Evolutionary conservation across 2,329 filamentous ascomycete species (phyloP).

Genomic region (Alternaria sp.): DNA sequence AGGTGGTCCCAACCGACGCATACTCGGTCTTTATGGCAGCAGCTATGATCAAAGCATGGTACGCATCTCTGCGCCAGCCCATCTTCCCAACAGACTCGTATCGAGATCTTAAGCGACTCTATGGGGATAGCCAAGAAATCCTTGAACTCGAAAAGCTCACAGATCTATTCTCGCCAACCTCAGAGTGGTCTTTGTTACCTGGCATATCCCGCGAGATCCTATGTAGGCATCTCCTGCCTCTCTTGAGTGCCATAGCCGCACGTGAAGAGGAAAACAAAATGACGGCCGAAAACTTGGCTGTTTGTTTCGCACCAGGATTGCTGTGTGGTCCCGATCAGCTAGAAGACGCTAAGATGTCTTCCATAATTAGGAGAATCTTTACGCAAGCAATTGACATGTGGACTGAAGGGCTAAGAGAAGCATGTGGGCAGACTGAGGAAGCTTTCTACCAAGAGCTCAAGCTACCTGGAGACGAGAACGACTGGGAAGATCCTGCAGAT

Average conservation of each 20-base stretch:
- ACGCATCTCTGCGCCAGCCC: slow-evolving; percentile 61
- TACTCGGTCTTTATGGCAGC: slow-evolving; percentile 64
- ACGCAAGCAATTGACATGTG: slow-evolving; percentile 58
- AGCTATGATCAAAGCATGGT: slow-evolving; percentile 64
- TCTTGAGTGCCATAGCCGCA: slow-evolving; percentile 58
- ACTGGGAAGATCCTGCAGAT: slow-evolving; percentile 60
- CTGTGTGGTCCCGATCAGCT: slow-evolving; percentile 63
- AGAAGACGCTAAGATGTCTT: slow-evolving; percentile 63
- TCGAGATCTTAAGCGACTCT: slow-evolving; percentile 55
- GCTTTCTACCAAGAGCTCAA: slow-evolving; percentile 52
- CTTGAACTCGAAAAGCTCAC: slow-evolving; percentile 54
- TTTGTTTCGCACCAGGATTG: slow-evolving; percentile 63
- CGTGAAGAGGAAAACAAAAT: slow-evolving; percentile 63
- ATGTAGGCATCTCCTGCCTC: slow-evolving; percentile 60
- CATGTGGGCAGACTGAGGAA: slow-evolving; percentile 50
- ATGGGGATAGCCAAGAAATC: slow-evolving; percentile 50
- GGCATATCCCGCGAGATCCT: slow-evolving; percentile 58
- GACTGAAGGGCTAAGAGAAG: slow-evolving; percentile 54
- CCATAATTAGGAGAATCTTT: slow-evolving; percentile 60
- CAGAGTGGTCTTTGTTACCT: slow-evolving; percentile 57
- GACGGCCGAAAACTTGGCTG: slow-evolving; percentile 62
- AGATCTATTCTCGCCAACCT: slow-evolving; percentile 57
- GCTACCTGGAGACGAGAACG: slow-evolving; percentile 50
- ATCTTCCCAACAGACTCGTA: slow-evolving; percentile 61
- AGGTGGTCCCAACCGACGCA: slow-evolving; percentile 59